Conservation (phyloP, 2,329 filamentous ascomycete genomes). For the Mollisiaceae sp. region DNA sequence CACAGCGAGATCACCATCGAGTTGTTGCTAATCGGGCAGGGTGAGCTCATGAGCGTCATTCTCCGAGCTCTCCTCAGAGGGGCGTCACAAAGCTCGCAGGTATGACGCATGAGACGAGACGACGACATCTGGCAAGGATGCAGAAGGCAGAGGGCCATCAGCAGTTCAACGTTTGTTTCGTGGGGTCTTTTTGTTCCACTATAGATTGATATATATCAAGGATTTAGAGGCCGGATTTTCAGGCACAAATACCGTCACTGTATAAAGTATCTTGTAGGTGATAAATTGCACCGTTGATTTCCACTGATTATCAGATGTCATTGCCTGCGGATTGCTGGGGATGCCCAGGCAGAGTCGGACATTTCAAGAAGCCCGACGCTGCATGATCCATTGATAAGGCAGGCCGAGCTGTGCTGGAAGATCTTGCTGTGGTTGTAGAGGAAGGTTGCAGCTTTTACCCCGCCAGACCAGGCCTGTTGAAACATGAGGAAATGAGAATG, state of each 20-base stretch:
- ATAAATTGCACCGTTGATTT: neutral
- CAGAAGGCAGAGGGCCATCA: neutral
- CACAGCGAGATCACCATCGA: neutral
- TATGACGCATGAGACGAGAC: conserved; percentile 2
- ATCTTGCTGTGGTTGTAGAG: neutral
- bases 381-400: conserved; percentile 3
- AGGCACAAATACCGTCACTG: neutral
- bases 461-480: neutral
- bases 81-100: neutral
- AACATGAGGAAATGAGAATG: neutral
- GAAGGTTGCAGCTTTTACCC: conserved; percentile 1
- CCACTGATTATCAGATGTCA: neutral
- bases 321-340: neutral
- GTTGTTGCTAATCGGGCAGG: neutral
- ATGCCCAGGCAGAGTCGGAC: neutral
- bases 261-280: neutral
- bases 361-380: neutral
- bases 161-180: neutral
- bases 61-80: neutral
- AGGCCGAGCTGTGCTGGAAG: neutral
- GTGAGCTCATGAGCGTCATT: neutral
- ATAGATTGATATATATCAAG: neutral
- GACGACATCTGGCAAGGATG: neutral
- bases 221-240: neutral
- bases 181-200: neutral